phyloP scores from a whole-genome alignment of 306 rosid genomes.

The Dryas octopetala region DNA sequence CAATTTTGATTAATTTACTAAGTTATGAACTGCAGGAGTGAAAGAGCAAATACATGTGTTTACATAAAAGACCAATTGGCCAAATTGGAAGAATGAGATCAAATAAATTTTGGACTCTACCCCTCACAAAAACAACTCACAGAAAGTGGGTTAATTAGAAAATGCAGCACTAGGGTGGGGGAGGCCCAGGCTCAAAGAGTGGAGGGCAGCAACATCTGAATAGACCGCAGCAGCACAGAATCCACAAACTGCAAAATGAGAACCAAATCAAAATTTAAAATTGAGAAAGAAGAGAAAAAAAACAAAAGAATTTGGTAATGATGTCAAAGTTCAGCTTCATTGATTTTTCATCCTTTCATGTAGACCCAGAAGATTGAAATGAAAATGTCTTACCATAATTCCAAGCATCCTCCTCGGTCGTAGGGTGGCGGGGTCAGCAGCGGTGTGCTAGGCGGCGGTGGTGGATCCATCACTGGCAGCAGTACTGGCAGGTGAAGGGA shows the following conservation, averaged over 20 bases:
- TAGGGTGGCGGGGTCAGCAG: conserved; percentile 47
- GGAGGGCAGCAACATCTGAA: conserved; percentile 71
- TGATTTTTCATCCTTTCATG: background rate
- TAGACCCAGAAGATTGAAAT: background rate
- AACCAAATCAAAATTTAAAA: background rate
- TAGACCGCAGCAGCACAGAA: conserved; percentile 73
- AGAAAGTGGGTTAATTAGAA: background rate
- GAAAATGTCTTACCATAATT: conserved; percentile 42
- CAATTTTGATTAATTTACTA: too few relatives aligned
- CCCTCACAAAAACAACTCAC: background rate
- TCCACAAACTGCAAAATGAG: conserved; percentile 59
- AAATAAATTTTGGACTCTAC: background rate
- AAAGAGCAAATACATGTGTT: background rate
- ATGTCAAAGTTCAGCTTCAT: background rate
- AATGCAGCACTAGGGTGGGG: conserved; percentile 49
- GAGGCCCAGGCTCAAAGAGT: conserved; percentile 58
- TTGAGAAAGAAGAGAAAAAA: background rate
- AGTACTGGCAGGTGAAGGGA: background rate
- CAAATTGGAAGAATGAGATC: background rate
- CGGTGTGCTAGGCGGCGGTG: conserved; percentile 38
- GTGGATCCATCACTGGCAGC: conserved; percentile 49
- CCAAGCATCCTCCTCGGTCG: conserved; percentile 48
- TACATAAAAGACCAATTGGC: background rate
- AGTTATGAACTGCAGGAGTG: too few relatives aligned
- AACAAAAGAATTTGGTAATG: background rate